Evolutionary conservation across 306 rosid genomes (phyloP).

Genomic region (Quercus cerris): DNA sequence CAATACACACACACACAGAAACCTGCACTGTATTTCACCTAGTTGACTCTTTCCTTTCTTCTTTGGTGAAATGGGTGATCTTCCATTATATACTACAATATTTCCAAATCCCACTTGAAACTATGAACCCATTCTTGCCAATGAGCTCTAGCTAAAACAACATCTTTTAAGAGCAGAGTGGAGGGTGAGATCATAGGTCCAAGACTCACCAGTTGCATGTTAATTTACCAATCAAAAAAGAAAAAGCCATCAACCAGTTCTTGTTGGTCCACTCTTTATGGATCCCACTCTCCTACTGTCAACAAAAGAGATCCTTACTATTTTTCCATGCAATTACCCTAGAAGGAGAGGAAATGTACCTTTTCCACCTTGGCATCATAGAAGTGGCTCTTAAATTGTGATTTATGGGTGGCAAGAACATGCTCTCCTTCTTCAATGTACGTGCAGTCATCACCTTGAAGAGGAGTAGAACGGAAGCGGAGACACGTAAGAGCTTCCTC

Average conservation of each 20-base stretch:
- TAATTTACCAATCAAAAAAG: too few relatives aligned
- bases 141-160: too few relatives aligned
- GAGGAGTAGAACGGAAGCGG: conserved; percentile 14
- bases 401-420: conserved; percentile 14
- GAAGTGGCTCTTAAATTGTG: conserved; percentile 6
- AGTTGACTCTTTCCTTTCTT: not conserved
- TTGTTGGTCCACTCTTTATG: not conserved
- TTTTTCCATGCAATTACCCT: not conserved
- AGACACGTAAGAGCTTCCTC: conserved; percentile 5
- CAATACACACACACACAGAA: not conserved
- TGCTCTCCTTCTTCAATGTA: conserved; percentile 17
- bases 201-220: too few relatives aligned
- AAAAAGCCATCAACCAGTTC: not conserved
- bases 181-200: too few relatives aligned
- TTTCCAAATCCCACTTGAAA: not conserved
- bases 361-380: conserved; percentile 24
- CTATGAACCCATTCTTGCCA: too few relatives aligned
- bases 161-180: too few relatives aligned
- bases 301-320: not conserved
- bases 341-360: conserved; percentile 2
- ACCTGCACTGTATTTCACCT: not conserved
- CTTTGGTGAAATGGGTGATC: not conserved
- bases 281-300: not conserved
- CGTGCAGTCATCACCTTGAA: conserved; percentile 17
- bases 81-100: not conserved